A percentile compares a stretch with the other conserved stretches of the same genome.
Conservation (phyloP, 1,139 yeast genomes). For the Starmera stellimalicola region DNA sequence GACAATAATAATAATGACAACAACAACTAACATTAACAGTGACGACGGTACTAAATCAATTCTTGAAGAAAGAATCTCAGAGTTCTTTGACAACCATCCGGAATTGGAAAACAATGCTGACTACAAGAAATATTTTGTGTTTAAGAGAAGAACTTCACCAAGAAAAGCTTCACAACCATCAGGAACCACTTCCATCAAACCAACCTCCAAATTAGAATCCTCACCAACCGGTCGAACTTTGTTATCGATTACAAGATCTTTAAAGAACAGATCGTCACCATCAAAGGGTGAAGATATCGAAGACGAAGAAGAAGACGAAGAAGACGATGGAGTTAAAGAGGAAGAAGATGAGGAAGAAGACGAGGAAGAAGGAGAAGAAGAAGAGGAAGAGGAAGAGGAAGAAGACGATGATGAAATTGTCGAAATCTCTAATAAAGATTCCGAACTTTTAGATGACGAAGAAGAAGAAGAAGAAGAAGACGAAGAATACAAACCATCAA, state of each 20-base stretch:
- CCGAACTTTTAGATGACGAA: slow-evolving; percentile 1
- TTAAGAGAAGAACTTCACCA: slow-evolving; percentile 19
- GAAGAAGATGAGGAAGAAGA: slow-evolving; percentile 10
- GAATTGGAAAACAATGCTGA: slow-evolving; percentile 18
- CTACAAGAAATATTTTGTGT: slow-evolving; percentile 17
- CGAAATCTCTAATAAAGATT: slow-evolving; percentile 6
- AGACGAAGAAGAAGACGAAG: slow-evolving; percentile 9
- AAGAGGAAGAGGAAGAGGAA: slow-evolving; percentile 3
- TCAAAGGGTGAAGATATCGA: slow-evolving; percentile 6
- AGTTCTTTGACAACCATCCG: slow-evolving; percentile 20
- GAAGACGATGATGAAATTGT: slow-evolving; percentile 3
- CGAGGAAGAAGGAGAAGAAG: slow-evolving; percentile 9
- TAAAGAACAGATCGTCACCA: slow-evolving; percentile 16
- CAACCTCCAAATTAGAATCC: slow-evolving; percentile 8
- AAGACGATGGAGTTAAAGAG: slow-evolving; percentile 7
- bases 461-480: slow-evolving; percentile 7
- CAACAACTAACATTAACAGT: slow-evolving; percentile 10
- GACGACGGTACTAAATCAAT: slow-evolving; percentile 20
- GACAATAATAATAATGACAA: too few relatives aligned
- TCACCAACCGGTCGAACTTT: slow-evolving; percentile 12
- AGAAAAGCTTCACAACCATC: slow-evolving; percentile 10
- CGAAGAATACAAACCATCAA: slow-evolving; percentile 8
- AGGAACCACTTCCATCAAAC: slow-evolving; percentile 3
- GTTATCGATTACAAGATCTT: slow-evolving; percentile 12
- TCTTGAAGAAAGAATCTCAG: slow-evolving; percentile 19